Percentiles rank a stretch among this genome's conserved stretches.
phyloP scores from a whole-genome alignment of 2,329 filamentous ascomycete genomes.

The Nothopassalora personata region DNA sequence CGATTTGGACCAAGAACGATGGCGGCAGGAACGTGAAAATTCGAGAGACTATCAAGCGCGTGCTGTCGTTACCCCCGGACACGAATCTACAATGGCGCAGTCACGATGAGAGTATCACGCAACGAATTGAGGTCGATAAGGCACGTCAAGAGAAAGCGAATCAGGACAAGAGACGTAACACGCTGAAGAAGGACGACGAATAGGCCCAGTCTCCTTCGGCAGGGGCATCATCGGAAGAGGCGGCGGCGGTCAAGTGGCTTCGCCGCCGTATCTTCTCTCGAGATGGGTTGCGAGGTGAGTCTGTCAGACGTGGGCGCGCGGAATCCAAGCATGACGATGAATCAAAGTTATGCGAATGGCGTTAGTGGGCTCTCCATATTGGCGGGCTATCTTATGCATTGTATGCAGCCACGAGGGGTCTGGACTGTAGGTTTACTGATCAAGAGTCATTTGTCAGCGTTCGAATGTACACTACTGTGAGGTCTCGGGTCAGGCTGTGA shows the following conservation, averaged over 20 bases:
- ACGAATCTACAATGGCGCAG: conserved; percentile 93
- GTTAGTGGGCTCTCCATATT: neutral
- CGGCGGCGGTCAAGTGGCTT: no score
- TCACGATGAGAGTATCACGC: conserved; percentile 91
- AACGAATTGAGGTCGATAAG: conserved; percentile 84
- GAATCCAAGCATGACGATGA: neutral
- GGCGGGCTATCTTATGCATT: neutral
- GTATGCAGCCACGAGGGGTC: neutral
- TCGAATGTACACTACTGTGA: neutral
- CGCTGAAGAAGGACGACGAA: conserved; percentile 19
- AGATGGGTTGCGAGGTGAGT: no score
- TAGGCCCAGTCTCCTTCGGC: neutral
- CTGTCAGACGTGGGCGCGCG: neutral
- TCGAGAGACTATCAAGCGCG: conserved; percentile 90
- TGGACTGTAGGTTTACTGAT: neutral
- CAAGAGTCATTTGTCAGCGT: neutral
- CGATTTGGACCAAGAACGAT: conserved; percentile 94
- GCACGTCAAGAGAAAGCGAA: conserved; percentile 75
- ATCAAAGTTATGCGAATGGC: neutral
- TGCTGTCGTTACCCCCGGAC: conserved; percentile 78
- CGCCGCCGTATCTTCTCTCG: no score
- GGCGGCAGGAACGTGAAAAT: conserved; percentile 94
- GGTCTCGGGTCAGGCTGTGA: neutral
- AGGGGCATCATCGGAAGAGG: no score
- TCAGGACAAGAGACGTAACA: conserved; percentile 42